Base-by-base conservation (phyloP, 768 basidiomycete species). In the Trametes coccinea region DNA sequence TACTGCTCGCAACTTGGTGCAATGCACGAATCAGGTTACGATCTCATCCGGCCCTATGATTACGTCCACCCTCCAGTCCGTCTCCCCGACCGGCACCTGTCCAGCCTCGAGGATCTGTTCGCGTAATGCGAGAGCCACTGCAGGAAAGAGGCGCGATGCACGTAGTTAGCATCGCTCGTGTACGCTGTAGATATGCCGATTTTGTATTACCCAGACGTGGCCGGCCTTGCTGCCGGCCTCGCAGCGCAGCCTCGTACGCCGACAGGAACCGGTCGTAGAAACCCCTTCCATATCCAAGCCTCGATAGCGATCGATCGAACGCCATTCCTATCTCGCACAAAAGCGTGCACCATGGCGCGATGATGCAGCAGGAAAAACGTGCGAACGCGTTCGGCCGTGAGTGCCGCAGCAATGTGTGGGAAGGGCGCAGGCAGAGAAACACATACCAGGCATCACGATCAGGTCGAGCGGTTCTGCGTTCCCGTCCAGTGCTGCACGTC, bases 231-330 rank as follows among this genome's bases (percentile, higher is more conserved):
- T 75, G 74, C 60, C 76, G 74, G 29, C 77, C 76, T 55, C 13
- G 75, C 68, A 43, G 55, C 51, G 46, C 61, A 47, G 51, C 60
- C 48, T 77, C 71, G 61, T 90, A 91, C 0, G 78, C 71, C 2
- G 84, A 73, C 39, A 93, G 76, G 73, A 90, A 93, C 13, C 80
- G 78, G 74, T 93, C 91, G 66, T 93, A 93, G 74, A 89, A 92
- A 5, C 91, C 91, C 72, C 89, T 93, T 27, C 91, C 90, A 65
- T 92, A 89, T 9, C 91, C 91, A 31, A 93, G 80, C 33, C 91
- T 85, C 50, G 84, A 84, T 56, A 87, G 71, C 14, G 81, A 80
- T 44, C 76, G 78, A 74, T 92, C 90, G 66, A 92, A 93, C 9
- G 87, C 91, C 49, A 93, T 81, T 45, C 88, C 91, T 88, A 71